Base-by-base conservation (phyloP, 306 rosid genomes). In the Lupinus albus region DNA sequence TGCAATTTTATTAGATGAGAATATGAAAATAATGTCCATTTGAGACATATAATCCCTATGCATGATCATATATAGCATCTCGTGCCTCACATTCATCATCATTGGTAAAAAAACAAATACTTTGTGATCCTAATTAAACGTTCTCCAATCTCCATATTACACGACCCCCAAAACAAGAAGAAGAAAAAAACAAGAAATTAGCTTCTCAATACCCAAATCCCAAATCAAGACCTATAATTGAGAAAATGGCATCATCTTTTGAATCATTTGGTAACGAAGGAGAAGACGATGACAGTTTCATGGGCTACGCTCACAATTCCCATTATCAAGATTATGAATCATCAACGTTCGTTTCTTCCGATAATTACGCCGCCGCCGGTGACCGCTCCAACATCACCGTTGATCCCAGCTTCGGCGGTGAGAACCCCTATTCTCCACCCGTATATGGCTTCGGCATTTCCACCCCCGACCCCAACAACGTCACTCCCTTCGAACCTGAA, bases 221-320 rank as follows among this genome's bases (percentile, higher is more conserved):
- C 42, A 36, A 4, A 11, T 18, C 12, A 67, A 41, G 4, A 35
- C 7, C 15, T 11, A 11, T 4, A 30, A 7, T 33, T 6, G 8
- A 46, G 14, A 61, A 8, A 68, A 85, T 85, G 96, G 90, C 79
- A 64, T 83, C 96, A 64, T 85, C 94, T n/a, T 89, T 81, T 70
- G 89, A 83, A 44, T 57, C 89, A 1, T 83, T 90, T 59, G 68
- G 68, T 5, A 68, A 77, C 0, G 68, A 71, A 1, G 88, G 86
- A 1, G 86, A 89, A 52, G 91, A 83, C 41, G 7, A n/a, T 25
- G 12, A 2, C 32, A 66, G 32, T 56, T 75, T 67, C 71, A 49
- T 61, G 25, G 87, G 63, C 0, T 80, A 64, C 18, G 82, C 4
- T 25, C 4, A 25, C 0, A 25, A 25, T 25, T 4, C 30, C 30